A percentile compares a stretch with the other conserved stretches of the same genome.
phyloP scores from a whole-genome alignment of 2,329 filamentous ascomycete genomes.

The Trichoderma sp. region DNA sequence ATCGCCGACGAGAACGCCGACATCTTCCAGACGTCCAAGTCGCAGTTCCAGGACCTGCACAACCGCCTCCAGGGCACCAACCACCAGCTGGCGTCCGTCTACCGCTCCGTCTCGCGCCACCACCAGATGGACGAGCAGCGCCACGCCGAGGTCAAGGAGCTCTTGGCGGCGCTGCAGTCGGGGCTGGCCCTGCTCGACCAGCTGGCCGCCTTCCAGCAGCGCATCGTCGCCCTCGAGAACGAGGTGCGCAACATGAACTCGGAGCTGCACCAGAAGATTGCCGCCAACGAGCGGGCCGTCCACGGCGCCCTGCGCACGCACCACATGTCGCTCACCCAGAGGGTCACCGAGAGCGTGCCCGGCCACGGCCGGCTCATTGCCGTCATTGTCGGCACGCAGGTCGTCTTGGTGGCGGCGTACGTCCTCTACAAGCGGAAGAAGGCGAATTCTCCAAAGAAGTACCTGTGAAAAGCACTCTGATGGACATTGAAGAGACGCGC shows the following conservation, averaged over 20 bases:
- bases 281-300: conserved; percentile 55
- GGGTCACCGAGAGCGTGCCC: conserved; percentile 52
- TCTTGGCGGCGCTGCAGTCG: conserved; percentile 51
- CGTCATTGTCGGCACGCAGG: conserved; percentile 73
- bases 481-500: conserved; percentile 28
- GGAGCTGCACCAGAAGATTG: conserved; percentile 55
- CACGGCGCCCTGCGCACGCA: conserved; percentile 56
- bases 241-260: conserved; percentile 61
- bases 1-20: conserved; percentile 54
- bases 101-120: conserved; percentile 57
- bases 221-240: conserved; percentile 57
- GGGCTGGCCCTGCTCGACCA: conserved; percentile 52
- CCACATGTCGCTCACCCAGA: conserved; percentile 52
- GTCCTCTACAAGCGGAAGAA: conserved; percentile 78
- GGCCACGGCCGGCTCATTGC: conserved; percentile 62
- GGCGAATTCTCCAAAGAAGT: conserved; percentile 84
- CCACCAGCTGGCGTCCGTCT: conserved; percentile 67
- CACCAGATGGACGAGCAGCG: conserved; percentile 57
- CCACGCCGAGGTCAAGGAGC: conserved; percentile 56
- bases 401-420: conserved; percentile 69
- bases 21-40: conserved; percentile 51
- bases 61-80: conserved; percentile 75
- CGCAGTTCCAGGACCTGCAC: conserved; percentile 82
- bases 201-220: conserved; percentile 48
- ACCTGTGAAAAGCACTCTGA: conserved; percentile 57